Evolutionary conservation across 208 protist genomes (phyloP).

Genomic region (Lotmaria passim): DNA sequence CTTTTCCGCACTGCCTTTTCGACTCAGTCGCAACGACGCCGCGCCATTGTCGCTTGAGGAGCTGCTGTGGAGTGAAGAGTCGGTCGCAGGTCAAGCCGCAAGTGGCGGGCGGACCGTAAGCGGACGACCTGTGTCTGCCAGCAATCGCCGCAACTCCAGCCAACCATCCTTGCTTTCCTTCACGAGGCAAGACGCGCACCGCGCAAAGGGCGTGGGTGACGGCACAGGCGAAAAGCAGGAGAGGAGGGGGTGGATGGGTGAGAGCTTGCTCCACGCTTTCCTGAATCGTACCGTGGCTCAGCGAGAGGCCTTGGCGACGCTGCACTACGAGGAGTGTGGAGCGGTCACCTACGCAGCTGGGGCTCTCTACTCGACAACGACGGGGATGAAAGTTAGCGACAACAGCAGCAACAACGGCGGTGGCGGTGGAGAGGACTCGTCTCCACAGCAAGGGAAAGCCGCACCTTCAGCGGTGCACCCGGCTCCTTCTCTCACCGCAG

Average conservation of each 20-base stretch:
- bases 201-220: background rate
- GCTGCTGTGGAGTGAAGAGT: constrained; percentile 7
- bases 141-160: background rate
- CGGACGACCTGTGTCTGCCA: background rate
- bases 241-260: background rate
- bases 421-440: too few relatives aligned
- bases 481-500: background rate
- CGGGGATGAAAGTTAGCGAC: background rate
- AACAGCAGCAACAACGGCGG: background rate
- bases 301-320: constrained; percentile 15
- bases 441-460: background rate
- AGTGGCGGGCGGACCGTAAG: too few relatives aligned
- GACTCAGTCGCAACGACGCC: constrained; percentile 25
- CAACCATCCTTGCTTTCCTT: background rate
- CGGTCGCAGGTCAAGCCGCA: too few relatives aligned
- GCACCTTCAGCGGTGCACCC: background rate
- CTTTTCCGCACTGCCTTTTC: constrained; percentile 4
- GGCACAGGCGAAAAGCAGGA: background rate
- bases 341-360: constrained; percentile 38
- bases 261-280: constrained; percentile 28
- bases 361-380: background rate
- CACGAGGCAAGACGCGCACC: background rate
- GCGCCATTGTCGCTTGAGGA: constrained; percentile 11
- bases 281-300: constrained; percentile 28
- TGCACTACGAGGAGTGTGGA: constrained; percentile 53